Percentiles rank a stretch among this genome's conserved stretches.
Conservation (phyloP, 2,329 filamentous ascomycete species). For the Coniochaeta pulveracea region DNA sequence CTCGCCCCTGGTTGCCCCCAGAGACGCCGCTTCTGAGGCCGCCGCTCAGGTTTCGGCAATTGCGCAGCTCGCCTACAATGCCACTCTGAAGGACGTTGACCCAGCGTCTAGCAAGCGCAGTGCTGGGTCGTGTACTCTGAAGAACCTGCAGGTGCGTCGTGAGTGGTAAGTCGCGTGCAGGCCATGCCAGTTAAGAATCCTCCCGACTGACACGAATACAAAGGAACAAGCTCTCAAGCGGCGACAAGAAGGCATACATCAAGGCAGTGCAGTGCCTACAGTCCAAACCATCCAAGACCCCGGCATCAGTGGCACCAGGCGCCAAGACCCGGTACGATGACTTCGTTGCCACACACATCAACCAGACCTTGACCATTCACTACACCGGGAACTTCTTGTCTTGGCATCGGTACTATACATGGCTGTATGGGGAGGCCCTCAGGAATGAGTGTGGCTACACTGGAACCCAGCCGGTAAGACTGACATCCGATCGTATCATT, state of each 20-base stretch:
- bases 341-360: constrained; percentile 35
- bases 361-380: constrained; percentile 32
- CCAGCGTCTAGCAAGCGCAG: constrained; percentile 2
- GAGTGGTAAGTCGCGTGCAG: constrained; percentile 5
- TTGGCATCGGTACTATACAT: constrained; percentile 19
- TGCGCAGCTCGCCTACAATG: constrained; percentile 11
- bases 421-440: constrained; percentile 18
- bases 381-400: constrained; percentile 20
- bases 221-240: constrained; percentile 14
- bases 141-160: constrained; percentile 5
- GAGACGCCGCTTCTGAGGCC: neutral
- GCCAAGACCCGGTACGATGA: constrained; percentile 36
- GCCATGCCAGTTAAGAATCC: neutral
- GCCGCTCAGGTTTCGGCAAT: constrained; percentile 6
- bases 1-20: neutral
- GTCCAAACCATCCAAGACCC: constrained; percentile 21
- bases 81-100: constrained; percentile 12
- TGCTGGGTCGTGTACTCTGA: constrained; percentile 2
- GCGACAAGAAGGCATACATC: constrained; percentile 26
- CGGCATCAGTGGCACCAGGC: constrained; percentile 24
- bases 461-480: constrained; percentile 24
- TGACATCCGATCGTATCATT: neutral
- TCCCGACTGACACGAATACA: neutral
- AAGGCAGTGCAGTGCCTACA: constrained; percentile 32
- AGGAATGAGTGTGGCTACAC: constrained; percentile 22